Conservation (phyloP, 164 flowering plant species). For the Magnolia changhungtana region DNA sequence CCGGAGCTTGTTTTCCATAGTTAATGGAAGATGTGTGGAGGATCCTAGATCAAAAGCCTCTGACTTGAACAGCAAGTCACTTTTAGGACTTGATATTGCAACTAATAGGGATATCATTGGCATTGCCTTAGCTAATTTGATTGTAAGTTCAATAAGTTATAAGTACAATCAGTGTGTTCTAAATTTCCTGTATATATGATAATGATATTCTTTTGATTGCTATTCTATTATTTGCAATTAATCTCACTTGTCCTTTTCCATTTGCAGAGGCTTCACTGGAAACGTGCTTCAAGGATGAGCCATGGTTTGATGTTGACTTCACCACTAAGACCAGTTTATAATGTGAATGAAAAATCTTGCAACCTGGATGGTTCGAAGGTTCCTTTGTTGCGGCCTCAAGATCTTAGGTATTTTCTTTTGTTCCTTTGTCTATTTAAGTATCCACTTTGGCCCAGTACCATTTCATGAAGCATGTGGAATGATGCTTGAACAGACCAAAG, state of each 20-base stretch:
- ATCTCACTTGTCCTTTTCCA: neutral
- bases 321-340: slow-evolving; percentile 52
- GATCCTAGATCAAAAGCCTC: slow-evolving; percentile 68
- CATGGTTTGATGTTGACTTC: slow-evolving; percentile 69
- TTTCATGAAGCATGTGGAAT: neutral
- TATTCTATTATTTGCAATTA: neutral
- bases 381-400: slow-evolving; percentile 60
- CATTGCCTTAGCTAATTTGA: slow-evolving; percentile 65
- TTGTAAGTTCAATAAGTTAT: slow-evolving; percentile 36
- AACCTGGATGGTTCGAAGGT: slow-evolving; percentile 23
- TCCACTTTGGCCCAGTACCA: neutral
- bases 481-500: neutral
- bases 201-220: too few species aligned
- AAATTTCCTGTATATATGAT: too few species aligned
- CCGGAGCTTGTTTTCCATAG: slow-evolving; percentile 55
- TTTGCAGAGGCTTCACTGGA: slow-evolving; percentile 74
- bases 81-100: slow-evolving; percentile 57
- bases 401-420: slow-evolving; percentile 46
- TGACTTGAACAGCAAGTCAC: slow-evolving; percentile 52
- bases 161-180: neutral
- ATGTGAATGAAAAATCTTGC: slow-evolving; percentile 23
- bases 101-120: slow-evolving; percentile 67
- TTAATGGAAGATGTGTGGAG: slow-evolving; percentile 67
- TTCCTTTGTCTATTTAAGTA: neutral
- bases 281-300: slow-evolving; percentile 63